Evolutionary conservation across 129 eudicot species (phyloP), one percentile per base, ranked within the genome.

Genomic region (Artemisia annua): DNA sequence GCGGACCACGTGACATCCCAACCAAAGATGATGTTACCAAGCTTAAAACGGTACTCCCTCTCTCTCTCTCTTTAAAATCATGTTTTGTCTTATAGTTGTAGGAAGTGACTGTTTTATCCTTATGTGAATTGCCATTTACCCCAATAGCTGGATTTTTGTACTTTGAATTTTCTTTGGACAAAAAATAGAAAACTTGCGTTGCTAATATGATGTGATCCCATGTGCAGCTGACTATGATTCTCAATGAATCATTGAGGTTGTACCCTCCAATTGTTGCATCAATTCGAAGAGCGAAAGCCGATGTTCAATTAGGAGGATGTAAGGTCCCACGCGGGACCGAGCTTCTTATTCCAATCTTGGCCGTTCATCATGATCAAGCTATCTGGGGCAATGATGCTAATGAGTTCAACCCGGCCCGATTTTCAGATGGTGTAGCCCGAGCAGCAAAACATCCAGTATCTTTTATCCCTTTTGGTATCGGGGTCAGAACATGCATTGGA

Each of bases 221-320:
- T 77, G 69, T 87, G 87, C 86, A 93, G 98, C 69, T 93, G 56
- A 77, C 81, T 5, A 93, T 93, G 98, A 87, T 93, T 10, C 83
- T 93, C 4, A 87, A 93, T 6, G 98, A 93, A 77, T 80, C 92
- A 52, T 77, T 93, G 14, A 76, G 98, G 20, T 76, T 93, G 60
- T 93, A 93, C 82, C 98, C 98, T 16, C 96, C 98, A 2, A 85
- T 89, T 4, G 93, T 87, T 24, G 96, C 96, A 12, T 84, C 91
- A 15, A 89, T 89, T 70, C 48, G 98, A 77, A 80, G 92, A 30
- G 88, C 98, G 2, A 93, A 85, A 71, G 63, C 84, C 3, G 96
- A 89, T 22, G 87, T 87, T 10, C 86, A 89, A 53, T 67, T 93
- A 9, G 98, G 96, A n/a, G 92, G 92, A 44, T 84, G 80, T 28